A percentile compares a stretch with the other conserved stretches of the same genome.
phyloP scores from a whole-genome alignment of 176 grass and related monocot species.

The Ampelocalamus luodianensis region DNA sequence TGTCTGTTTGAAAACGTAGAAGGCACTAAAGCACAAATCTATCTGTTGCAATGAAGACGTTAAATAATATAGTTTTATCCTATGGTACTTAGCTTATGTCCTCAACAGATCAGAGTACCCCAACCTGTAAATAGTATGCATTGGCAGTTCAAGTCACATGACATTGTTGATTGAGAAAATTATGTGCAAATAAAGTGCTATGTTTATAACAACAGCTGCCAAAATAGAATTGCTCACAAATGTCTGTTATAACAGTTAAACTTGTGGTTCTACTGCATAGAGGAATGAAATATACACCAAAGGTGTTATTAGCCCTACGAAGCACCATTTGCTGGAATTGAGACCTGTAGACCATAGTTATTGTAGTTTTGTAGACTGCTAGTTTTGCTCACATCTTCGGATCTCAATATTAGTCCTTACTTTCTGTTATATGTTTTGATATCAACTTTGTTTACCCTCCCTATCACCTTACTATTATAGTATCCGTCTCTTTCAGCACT shows the following conservation, averaged over 20 bases:
- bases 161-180: neutral
- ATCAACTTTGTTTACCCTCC: slow-evolving; percentile 19
- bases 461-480: neutral
- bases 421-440: slow-evolving; percentile 9
- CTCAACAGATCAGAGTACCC: neutral
- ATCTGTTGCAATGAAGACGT: neutral
- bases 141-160: neutral
- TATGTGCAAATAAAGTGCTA: neutral
- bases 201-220: neutral
- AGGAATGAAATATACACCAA: neutral
- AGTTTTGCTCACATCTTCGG: neutral
- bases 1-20: neutral
- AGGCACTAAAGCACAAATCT: slow-evolving; percentile 1
- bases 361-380: slow-evolving; percentile 11
- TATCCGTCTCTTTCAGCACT: neutral
- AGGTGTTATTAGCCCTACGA: neutral
- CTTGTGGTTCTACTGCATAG: neutral
- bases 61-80: slow-evolving; percentile 4
- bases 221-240: neutral
- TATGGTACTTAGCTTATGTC: neutral
- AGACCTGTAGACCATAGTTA: neutral
- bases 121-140: slow-evolving; percentile 11
- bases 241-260: neutral
- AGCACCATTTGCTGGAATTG: neutral
- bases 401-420: neutral